Base-by-base conservation (phyloP, 306 rosid genomes). In the Lagenaria siceraria region DNA sequence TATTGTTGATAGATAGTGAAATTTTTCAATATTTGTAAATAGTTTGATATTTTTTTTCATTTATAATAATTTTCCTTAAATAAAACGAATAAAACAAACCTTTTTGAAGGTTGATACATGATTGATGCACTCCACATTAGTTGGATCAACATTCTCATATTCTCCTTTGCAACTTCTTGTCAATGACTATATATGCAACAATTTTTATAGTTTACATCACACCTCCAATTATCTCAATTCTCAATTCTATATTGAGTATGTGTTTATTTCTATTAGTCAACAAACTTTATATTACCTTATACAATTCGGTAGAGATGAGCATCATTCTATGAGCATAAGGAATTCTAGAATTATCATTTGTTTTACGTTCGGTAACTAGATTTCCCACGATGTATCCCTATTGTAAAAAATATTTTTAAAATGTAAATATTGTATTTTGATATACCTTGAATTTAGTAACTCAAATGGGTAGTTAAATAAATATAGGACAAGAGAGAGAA, bases 361-460 rank as follows among this genome's bases (percentile, higher is more conserved):
- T 15, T 15, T 7, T 0, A 15, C 24, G 1, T 29, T 11, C 35
- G 33, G 90, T 90, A 7, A 3, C 0, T 6, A 90, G 77, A 75
- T 92, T 87, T 33, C 93, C 96, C 8, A 81, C 25, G 38, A 86
- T 4, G 77, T 88, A 92, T 61, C 97, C 97, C 92, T 93, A 79
- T 21, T 69, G 4, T 11, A 4, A 3, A n/a, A 13, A 46, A 13
- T 1, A 9, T 40, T 2, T 29, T 29, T 29, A 29, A 29, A 29
- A 29, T 29, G 3, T 29, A 2, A 29, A 29, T 29, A 4, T 29
- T 29, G 33, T 29, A 29, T 2, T 29, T 1, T 40, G 10, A 40
- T 40, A 33, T 33, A 5, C 36, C 3, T 33, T 33, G 6, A 33
- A 33, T 33, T 33, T 33, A 1, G 3, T 29, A 29, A 40, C 46